Evolutionary conservation across 306 rosid species (phyloP), one percentile per base, ranked within the genome.

Genomic region (Cucurbita pepo): DNA sequence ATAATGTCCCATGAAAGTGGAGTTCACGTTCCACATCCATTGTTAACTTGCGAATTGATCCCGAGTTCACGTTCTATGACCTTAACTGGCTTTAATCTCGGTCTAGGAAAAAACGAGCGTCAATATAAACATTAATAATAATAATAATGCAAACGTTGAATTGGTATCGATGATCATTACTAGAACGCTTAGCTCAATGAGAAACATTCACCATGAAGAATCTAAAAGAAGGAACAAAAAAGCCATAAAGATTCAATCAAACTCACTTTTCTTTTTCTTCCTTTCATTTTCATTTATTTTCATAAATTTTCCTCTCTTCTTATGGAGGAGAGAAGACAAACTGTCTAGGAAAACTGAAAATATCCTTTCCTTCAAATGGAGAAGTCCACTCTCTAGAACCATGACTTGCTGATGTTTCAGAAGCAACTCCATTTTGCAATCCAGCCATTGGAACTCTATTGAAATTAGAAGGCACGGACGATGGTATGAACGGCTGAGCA

Each of bases 341-440:
- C 95, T 88, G 93, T 85, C 99, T 89, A 37, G 99, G 89, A 83
- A 86, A 84, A 79, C 92, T 89, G 82, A 95, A 95, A 75, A 95
- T 88, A 88, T 91, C 99, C 75, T 89, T 94, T 81, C 94, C 99
- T 88, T 91, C 97, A 30, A 95, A 95, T 5, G 99, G 95, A 73
- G 97, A 91, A 38, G 90, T 84, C 99, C 99, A 95, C 58, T 89
- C 97, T 77, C 92, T 84, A 14, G 94, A 86, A 76, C 88, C 90
- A 1, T 81, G 77, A 21, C 82, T 77, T 12, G 34, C 34, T 30
- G 92, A 74, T 64, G 88, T 74, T 72, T 91, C 99, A 13, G 82
- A 75, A 56, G 85, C 69, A 16, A 77, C 84, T 62, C 89, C 89
- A 65, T 89, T 94, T 77, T 86, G 98, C 83, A 84, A 79, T 43